A percentile compares a stretch with the other conserved stretches of the same genome.
Conservation (phyloP, 768 basidiomycete genomes). For the Rhodotorula kratochvilovae region DNA sequence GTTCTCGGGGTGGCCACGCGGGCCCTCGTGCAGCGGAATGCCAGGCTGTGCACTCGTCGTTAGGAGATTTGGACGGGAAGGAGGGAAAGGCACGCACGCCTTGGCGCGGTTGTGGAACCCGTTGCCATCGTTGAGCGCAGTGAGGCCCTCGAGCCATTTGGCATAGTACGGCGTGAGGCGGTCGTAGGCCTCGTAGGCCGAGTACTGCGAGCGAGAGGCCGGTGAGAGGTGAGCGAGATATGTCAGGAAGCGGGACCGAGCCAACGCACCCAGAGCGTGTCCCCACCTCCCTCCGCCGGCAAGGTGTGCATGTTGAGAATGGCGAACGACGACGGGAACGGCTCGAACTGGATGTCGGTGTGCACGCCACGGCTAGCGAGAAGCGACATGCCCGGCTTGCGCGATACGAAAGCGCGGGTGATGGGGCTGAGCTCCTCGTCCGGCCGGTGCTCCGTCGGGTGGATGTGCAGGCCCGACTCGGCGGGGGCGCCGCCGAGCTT, state of each 20-base stretch:
- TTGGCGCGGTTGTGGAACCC: constrained; percentile 47
- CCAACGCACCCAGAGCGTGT: constrained; percentile 49
- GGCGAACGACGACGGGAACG: constrained; percentile 59
- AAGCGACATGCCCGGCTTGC: background rate
- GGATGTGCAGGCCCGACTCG: constrained; percentile 5
- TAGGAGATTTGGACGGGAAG: too few species aligned
- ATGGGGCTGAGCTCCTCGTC: constrained; percentile 58
- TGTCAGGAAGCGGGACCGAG: too few species aligned
- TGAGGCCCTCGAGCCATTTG: constrained; percentile 59
- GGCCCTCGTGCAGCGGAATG: background rate
- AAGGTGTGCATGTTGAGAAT: constrained; percentile 50
- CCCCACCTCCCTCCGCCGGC: constrained; percentile 45
- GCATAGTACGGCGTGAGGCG: constrained; percentile 56
- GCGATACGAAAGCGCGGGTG: constrained; percentile 50
- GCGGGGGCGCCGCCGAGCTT: background rate
- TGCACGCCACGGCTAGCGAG: background rate
- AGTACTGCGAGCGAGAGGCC: constrained; percentile 21
- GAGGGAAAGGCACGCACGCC: background rate
- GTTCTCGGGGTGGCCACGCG: constrained; percentile 56
- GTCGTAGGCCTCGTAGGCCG: constrained; percentile 54
- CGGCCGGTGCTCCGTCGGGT: constrained; percentile 7
- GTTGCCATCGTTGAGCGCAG: constrained; percentile 54
- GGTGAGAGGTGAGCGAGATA: too few species aligned
- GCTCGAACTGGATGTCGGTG: constrained; percentile 13
- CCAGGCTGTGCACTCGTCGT: background rate